Conservation (phyloP, 441 rosid genomes). For the Aleurites moluccanus region DNA sequence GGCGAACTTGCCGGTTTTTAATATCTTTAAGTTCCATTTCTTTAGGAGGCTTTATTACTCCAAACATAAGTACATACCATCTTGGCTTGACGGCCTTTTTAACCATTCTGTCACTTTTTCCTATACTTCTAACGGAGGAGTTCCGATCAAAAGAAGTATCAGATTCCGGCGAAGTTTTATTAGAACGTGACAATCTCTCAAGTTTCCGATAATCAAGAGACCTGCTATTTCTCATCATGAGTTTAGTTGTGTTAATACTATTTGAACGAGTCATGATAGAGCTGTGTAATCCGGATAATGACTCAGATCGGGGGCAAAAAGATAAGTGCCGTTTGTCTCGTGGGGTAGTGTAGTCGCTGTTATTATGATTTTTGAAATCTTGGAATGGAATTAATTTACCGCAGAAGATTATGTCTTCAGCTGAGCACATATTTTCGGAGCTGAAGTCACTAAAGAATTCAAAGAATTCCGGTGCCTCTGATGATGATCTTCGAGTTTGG, state of each 20-base stretch:
- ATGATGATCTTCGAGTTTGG: conserved; percentile 32
- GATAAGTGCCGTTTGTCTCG: conserved; percentile 14
- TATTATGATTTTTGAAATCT: conserved; percentile 10
- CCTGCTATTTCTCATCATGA: conserved; percentile 60
- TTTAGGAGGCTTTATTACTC: conserved; percentile 59
- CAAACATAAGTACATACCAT: conserved; percentile 72
- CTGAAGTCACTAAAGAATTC: conserved; percentile 55
- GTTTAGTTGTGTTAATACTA: conserved; percentile 26
- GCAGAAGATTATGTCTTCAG: conserved; percentile 71
- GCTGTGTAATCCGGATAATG: conserved; percentile 39
- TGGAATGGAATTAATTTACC: conserved; percentile 71
- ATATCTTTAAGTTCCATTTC: conserved; percentile 75
- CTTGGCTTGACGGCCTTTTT: conserved; percentile 45
- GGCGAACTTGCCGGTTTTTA: conserved; percentile 66
- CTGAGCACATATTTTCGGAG: conserved; percentile 55
- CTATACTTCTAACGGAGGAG: conserved; percentile 30
- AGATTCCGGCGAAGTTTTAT: conserved; percentile 13
- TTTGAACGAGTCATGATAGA: conserved; percentile 27
- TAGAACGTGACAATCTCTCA: conserved; percentile 22
- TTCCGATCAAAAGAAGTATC: conserved; percentile 24
- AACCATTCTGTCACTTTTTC: conserved; percentile 27
- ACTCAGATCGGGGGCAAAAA: conserved; percentile 53
- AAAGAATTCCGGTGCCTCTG: conserved; percentile 48
- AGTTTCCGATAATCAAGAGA: conserved; percentile 55
- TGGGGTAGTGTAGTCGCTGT: background rate